These are phyloP conservation scores for Sporothrix brasiliensis DNA, from an alignment of 2,329 filamentous ascomycete species.

Conservation along the genomic window DNA sequence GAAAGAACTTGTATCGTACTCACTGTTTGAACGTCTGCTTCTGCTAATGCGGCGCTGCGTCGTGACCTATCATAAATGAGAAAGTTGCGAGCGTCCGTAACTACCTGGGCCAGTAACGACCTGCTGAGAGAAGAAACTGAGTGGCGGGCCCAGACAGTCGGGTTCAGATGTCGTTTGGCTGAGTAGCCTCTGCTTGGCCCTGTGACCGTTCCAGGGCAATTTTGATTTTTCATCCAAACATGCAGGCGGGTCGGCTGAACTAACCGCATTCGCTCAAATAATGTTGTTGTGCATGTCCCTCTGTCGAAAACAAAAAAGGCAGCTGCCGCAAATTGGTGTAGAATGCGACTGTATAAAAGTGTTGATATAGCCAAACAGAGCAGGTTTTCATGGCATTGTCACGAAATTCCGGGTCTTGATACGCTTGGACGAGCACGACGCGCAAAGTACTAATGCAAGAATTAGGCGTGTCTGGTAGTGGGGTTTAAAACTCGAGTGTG, in stretches of 20 bases:
- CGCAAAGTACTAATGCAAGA: neutral
- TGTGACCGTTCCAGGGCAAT: neutral
- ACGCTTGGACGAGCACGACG: neutral
- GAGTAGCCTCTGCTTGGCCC: neutral
- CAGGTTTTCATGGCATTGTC: neutral
- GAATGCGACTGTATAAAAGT: neutral
- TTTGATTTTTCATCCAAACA: neutral
- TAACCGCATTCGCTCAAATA: neutral
- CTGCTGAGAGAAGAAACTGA: neutral
- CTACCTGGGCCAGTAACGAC: neutral
- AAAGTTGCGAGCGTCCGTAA: neutral
- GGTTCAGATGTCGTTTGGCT: neutral
- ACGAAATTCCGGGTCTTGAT: neutral
- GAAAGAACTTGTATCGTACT: neutral
- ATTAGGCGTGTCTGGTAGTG: neutral
- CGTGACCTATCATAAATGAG: neutral
- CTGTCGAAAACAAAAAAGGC: neutral
- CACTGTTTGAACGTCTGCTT: neutral
- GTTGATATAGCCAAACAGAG: neutral
- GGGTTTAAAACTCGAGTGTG: neutral
- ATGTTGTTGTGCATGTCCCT: neutral
- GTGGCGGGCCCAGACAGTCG: neutral
- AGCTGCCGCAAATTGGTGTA: neutral
- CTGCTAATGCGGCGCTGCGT: neutral
- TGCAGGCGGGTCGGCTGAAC: neutral